Evolutionary conservation across 1,284 basidiomycete genomes (phyloP), one percentile per base, ranked within the genome.

Genomic region (Puccinia novopanici): DNA sequence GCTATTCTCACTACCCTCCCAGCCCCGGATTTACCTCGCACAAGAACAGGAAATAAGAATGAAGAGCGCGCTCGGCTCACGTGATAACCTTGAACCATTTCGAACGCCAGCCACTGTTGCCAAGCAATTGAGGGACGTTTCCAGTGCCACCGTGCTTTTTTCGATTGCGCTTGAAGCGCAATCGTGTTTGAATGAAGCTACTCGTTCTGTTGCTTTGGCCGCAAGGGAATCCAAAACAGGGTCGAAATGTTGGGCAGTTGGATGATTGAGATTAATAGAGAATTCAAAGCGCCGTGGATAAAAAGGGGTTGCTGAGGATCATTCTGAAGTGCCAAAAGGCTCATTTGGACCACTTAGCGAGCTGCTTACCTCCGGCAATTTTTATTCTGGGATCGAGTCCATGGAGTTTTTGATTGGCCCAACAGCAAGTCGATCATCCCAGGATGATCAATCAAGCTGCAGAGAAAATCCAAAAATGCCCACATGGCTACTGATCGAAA

Each of bases 1-100:
- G 50, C 72, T 75, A 42, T 75, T 65, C 34, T 74, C 71, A 55
- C 78, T n/a, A n/a, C n/a, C n/a, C n/a, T n/a, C n/a, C n/a, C n/a
- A n/a, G n/a, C n/a, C n/a, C n/a, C n/a, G n/a, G n/a, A n/a, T n/a
- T n/a, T n/a, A 5, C 13, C 15, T 54, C 3, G 24, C 13, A 19
- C 34, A 27, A 12, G 37, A 17, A 30, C 9, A 34, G 19, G 45
- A 37, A 75, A 30, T 3, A 22, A n/a, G 13, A 30, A 52, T 37
- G 15, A 59, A 34, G 8, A 54, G 6, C 2, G 24, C 27, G 42
- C 40, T 67, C 19, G 5, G 63, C 79, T 40, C 34, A 80, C 79
- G 37, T 34, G 72, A 73, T 27, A 80, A 15, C 54, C 71, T 65
- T 15, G 72, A 74, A 74, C 79, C 79, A 52, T 59, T 63, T 42